Evolutionary conservation across 2,329 filamentous ascomycete genomes (phyloP), one percentile per base, ranked within the genome.

Genomic region (Colletotrichum phormii): DNA sequence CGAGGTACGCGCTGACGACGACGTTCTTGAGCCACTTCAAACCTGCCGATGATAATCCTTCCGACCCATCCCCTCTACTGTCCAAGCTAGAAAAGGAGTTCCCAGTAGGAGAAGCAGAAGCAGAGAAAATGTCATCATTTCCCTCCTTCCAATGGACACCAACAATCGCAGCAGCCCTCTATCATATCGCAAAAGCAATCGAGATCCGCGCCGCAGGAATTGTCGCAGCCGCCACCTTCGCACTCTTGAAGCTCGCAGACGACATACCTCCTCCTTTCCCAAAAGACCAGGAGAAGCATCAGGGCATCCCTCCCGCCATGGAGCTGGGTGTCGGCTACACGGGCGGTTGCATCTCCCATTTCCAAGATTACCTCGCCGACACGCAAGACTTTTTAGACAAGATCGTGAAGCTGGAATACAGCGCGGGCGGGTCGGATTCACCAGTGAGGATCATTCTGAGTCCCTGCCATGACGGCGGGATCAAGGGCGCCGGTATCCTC

Each of bases 301-400:
- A 72, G 69, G 51, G 74, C 80, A 72, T 76, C 37, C 37, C 37
- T 26, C 51, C 62, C 18, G 13, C 22, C 24, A 60, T 84, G 73
- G 91, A 94, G 76, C 81, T 96, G 35, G 91, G 94, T 1, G 92
- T 95, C 26, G 94, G 93, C 1, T 95, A 94, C 79, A 95, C 94
- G 0, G 94, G 94, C 37, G 92, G 93, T 7, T 95, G 93, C 78
- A 95, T 95, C 72, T 89, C 91, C n/a, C 90, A 94, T 77, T 95
- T 95, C 77, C 93, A 94, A 60, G 88, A 93, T 76, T 95, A 94
- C 81, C 85, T 94, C 54, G 82, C 85, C 57, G 92, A 93, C 77
- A 94, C 92, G 75, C 93, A 95, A 80, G 78, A 82, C 15, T 93
- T 93, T 78, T 86, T 95, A 62, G 90, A 94, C 77, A 79, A 81